phyloP scores from a whole-genome alignment of 495 filamentous ascomycete genomes.

The Xylaria flabelliformis region DNA sequence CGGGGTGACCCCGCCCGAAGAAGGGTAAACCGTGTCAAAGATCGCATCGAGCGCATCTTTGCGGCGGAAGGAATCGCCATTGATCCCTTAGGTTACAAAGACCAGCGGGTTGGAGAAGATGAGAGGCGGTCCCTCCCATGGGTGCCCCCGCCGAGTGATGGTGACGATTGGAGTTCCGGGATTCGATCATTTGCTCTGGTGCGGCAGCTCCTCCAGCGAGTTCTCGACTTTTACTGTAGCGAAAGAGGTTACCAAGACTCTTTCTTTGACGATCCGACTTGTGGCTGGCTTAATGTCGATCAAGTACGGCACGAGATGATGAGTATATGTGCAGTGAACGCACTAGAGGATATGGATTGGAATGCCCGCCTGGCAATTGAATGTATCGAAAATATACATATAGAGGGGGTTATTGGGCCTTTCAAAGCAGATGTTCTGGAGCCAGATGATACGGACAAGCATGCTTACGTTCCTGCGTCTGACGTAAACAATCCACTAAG shows the following conservation, averaged over 20 bases:
- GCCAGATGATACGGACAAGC: not conserved
- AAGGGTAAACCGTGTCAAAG: not conserved
- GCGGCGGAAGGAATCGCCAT: not conserved
- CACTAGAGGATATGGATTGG: conserved; percentile 18
- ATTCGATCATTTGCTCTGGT: conserved; percentile 21
- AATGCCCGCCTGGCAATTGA: conserved; percentile 17
- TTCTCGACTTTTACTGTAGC: not conserved
- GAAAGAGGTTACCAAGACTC: not conserved
- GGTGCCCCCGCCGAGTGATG: not conserved
- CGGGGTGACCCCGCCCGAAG: not conserved
- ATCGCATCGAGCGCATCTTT: not conserved
- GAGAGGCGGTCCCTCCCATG: conserved; percentile 4
- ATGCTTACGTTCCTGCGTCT: not conserved
- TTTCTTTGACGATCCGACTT: not conserved
- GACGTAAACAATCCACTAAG: not conserved
- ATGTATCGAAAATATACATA: not conserved
- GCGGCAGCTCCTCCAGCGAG: conserved; percentile 9
- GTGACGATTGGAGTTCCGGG: conserved; percentile 3
- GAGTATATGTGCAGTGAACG: conserved; percentile 12
- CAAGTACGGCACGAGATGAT: conserved; percentile 25
- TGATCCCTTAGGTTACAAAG: not conserved
- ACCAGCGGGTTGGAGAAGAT: not conserved
- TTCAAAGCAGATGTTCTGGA: conserved; percentile 64
- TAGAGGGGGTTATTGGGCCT: not conserved
- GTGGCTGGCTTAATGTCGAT: conserved; percentile 25